Evolutionary conservation across 116 monocot genomes (phyloP).

Genomic region (Zostera marina): DNA sequence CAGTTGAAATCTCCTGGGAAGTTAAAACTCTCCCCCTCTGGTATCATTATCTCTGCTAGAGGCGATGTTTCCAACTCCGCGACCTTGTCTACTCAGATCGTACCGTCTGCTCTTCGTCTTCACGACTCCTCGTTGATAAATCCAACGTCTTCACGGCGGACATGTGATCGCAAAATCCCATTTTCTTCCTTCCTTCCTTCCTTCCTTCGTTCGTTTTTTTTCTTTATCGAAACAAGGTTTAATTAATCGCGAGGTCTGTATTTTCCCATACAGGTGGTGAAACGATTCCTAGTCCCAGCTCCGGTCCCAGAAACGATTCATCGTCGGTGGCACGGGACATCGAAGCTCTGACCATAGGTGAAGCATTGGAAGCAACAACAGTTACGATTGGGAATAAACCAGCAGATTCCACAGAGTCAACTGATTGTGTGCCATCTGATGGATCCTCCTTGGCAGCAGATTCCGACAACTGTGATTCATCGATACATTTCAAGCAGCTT

Average conservation of each 20-base stretch:
- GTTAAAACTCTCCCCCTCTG: constrained; percentile 27
- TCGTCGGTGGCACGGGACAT: background rate
- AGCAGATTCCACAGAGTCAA: background rate
- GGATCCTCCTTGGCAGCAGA: constrained; percentile 20
- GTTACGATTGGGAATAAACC: constrained; percentile 17
- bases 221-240: too few relatives aligned
- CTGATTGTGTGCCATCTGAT: constrained; percentile 28
- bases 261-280: constrained; percentile 1
- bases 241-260: too few relatives aligned
- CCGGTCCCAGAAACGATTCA: background rate
- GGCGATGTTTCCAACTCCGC: constrained; percentile 9
- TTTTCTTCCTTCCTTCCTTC: too few relatives aligned
- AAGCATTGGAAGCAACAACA: constrained; percentile 19
- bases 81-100: constrained; percentile 18
- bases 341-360: constrained; percentile 11
- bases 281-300: background rate
- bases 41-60: constrained; percentile 26
- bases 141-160: constrained; percentile 18
- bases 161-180: constrained; percentile 11
- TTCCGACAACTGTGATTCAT: background rate
- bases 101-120: constrained; percentile 21
- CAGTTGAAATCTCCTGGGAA: constrained; percentile 11
- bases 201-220: too few relatives aligned
- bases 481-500: constrained; percentile 17
- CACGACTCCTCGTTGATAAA: background rate